Evolutionary conservation across 2,329 filamentous ascomycete species (phyloP), one percentile per base, ranked within the genome.

Genomic region (Dothideomycetes sp.): DNA sequence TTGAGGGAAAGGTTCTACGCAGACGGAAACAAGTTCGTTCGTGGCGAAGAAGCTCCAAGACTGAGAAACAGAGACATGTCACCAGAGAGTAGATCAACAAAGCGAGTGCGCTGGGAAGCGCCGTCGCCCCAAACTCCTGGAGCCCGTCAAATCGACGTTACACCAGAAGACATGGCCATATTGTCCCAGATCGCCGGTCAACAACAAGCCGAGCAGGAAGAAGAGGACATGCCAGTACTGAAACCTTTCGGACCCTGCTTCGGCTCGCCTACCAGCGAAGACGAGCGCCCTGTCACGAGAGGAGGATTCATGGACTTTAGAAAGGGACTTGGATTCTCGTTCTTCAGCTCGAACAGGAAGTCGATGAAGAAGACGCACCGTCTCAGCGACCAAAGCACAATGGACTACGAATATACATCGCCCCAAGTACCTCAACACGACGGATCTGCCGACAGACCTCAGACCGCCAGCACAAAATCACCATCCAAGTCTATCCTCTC

Each of bases 1-100:
- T 20, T 46, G 28, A 24, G 24, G 10, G 40, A 42, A 19, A 31
- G 27, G 13, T 41, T 41, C 24, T 20, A 32, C n/a, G 30, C 32
- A 15, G 30, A 33, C 6, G 11, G 11, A 22, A 33, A 24, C n/a
- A 33, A 11, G 13, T 24, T 41, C 15, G 8, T 25, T 7, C 12
- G 7, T 12, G 16, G 31, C 7, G 29, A 30, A 5, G 31, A 41
- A n/a, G 13, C 7, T 30, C 17, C 30, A 11, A 33, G 29, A 16
- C 15, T 12, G 3, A 32, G 29, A 13, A 19, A 41, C 10, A 12
- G 40, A 25, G 32, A 25, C 13, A n/a, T 13, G 4, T 42, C 33
- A 15, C 32, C 30, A 3, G 33, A 33, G 12, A n/a, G 15, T 4
- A 16, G 27, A 16, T 42, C 32, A 3, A 28, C 31, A 12, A 42